Evolutionary conservation across 2,329 filamentous ascomycete species (phyloP).

Genomic region (Microdochium nivale): DNA sequence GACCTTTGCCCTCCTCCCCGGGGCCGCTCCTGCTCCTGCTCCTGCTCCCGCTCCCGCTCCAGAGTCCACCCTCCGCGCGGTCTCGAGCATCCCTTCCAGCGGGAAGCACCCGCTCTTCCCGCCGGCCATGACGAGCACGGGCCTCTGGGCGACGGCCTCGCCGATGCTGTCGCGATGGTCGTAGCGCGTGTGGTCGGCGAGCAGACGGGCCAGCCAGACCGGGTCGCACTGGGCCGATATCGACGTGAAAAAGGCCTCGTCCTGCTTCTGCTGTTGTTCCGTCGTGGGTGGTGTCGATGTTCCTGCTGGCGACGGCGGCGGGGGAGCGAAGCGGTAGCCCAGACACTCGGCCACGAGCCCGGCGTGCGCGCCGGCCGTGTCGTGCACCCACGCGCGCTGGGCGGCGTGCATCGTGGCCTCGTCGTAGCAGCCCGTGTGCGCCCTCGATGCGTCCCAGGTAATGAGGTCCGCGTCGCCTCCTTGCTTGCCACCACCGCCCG

Average conservation of each 20-base stretch:
- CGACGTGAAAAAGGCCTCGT: constrained; percentile 25
- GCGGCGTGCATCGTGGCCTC: constrained; percentile 24
- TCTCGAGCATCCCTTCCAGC: constrained; percentile 27
- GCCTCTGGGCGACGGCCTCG: constrained; percentile 14
- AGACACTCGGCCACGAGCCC: constrained; percentile 24
- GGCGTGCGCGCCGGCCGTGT: constrained; percentile 20
- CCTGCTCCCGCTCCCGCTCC: constrained; percentile 6
- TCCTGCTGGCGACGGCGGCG: constrained; percentile 3
- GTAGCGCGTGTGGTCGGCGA: constrained; percentile 30
- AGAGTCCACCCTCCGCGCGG: constrained; percentile 16
- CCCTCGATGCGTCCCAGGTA: constrained; percentile 20
- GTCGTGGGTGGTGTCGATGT: constrained; percentile 10
- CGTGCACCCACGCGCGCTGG: constrained; percentile 42
- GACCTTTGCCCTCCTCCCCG: constrained; percentile 12
- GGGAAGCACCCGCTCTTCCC: constrained; percentile 28
- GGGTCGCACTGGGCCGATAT: constrained; percentile 25
- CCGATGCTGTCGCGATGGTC: constrained; percentile 31
- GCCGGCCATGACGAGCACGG: constrained; percentile 26
- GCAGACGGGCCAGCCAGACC: constrained; percentile 25
- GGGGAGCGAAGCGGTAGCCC: constrained; percentile 22
- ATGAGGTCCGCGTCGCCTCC: constrained; percentile 8
- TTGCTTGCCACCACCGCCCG: neutral
- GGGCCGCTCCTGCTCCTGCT: constrained; percentile 2
- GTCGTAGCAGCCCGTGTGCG: constrained; percentile 27
- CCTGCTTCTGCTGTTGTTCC: constrained; percentile 11